These are phyloP conservation scores for Moniliophthora roreri DNA, from an alignment of 1,284 basidiomycete species.

Conservation along the genomic window DNA sequence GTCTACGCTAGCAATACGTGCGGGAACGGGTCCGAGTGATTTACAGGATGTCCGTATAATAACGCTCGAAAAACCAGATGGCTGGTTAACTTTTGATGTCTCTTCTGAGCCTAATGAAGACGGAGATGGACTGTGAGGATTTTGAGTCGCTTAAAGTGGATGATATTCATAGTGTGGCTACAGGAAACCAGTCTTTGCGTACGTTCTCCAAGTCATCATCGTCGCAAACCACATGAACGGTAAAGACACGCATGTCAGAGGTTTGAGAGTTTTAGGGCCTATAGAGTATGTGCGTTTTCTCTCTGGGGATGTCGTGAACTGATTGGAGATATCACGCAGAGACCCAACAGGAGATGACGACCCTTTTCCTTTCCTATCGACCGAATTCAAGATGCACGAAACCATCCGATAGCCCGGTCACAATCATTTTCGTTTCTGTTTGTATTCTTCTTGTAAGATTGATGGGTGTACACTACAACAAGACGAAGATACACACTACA, in stretches of 20 bases:
- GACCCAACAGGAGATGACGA: conserved; percentile 55
- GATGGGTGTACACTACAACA: conserved; percentile 2
- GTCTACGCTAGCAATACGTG: conserved; percentile 84
- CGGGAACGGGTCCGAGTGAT: conserved; percentile 90
- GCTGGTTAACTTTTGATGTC: conserved; percentile 93
- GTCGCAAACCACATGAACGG: conserved; percentile 96
- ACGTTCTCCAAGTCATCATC: conserved; percentile 89
- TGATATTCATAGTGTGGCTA: conserved; percentile 3
- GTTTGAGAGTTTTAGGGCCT: conserved; percentile 84
- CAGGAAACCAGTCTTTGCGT: conserved; percentile 86
- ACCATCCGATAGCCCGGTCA: conserved; percentile 54
- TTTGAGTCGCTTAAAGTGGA: conserved; percentile 6
- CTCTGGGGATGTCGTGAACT: too few species aligned
- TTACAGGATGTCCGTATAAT: conserved; percentile 89
- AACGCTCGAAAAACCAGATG: conserved; percentile 87
- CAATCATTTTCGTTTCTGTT: not conserved
- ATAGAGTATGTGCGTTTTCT: conserved; percentile 54
- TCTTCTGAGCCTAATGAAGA: conserved; percentile 79
- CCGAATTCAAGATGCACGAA: conserved; percentile 75
- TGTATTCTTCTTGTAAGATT: not conserved
- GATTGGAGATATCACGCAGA: too few species aligned
- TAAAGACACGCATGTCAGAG: conserved; percentile 97
- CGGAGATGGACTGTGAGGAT: conserved; percentile 65
- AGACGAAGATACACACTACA: conserved; percentile 1
- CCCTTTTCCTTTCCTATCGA: conserved; percentile 65